phyloP scores from a whole-genome alignment of 306 rosid species.

The Delonix regia region DNA sequence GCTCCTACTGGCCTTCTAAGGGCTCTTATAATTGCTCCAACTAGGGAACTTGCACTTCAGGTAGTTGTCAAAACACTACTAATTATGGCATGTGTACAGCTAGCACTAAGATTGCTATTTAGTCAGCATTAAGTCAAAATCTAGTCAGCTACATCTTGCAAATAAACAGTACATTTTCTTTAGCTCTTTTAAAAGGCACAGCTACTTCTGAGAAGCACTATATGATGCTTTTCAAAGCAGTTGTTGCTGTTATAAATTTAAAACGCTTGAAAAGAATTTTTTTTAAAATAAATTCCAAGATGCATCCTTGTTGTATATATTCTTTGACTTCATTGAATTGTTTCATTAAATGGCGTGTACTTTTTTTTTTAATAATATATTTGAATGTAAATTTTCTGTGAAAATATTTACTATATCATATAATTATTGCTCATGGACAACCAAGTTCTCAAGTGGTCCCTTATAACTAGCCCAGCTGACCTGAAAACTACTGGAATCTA shows the following conservation, averaged over 20 bases:
- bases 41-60: conserved; percentile 97
- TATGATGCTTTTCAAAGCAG: too few species aligned
- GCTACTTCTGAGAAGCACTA: too few species aligned
- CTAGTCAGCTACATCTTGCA: too few species aligned
- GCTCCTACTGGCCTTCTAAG: conserved; percentile 68
- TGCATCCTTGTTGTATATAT: not conserved
- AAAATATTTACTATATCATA: not conserved
- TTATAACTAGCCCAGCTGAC: not conserved
- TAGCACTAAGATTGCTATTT: too few species aligned
- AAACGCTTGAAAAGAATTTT: not conserved
- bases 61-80: conserved; percentile 38
- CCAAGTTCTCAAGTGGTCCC: not conserved
- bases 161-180: too few species aligned
- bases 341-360: not conserved
- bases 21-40: conserved; percentile 90
- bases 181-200: too few species aligned
- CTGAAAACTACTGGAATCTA: not conserved
- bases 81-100: too few species aligned
- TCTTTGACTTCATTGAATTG: not conserved
- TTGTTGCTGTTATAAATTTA: not conserved
- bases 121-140: too few species aligned
- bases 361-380: not conserved
- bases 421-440: not conserved
- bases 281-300: not conserved
- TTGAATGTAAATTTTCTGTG: not conserved